These are phyloP conservation scores for Irpex lacteus DNA, from an alignment of 1,284 basidiomycete genomes.

Conservation along the genomic window DNA sequence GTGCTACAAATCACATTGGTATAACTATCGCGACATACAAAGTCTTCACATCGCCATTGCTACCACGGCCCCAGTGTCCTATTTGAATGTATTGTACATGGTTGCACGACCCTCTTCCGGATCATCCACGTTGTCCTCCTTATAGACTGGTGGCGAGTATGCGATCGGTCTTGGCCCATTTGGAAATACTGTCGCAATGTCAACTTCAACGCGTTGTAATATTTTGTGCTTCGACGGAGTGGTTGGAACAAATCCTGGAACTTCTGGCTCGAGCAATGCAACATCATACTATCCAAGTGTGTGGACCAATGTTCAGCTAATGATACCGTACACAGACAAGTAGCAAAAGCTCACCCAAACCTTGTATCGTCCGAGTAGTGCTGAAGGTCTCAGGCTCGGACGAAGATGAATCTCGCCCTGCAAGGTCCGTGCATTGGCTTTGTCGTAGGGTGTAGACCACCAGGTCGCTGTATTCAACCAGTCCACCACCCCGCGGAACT, in stretches of 20 bases:
- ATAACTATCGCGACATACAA: too few species aligned
- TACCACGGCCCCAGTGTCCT: too few species aligned
- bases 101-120: neutral
- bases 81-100: too few species aligned
- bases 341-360: neutral
- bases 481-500: conserved; percentile 2
- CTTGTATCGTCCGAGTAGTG: conserved; percentile 4
- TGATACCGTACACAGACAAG: too few species aligned
- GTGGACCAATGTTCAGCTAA: neutral
- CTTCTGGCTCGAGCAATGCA: neutral
- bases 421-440: neutral
- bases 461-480: conserved; percentile 4
- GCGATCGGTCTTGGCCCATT: conserved; percentile 5
- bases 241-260: neutral
- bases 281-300: conserved; percentile 1
- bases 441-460: conserved; percentile 3
- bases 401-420: conserved; percentile 5
- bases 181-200: conserved; percentile 6
- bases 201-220: neutral
- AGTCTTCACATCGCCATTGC: too few species aligned
- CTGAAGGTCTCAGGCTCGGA: conserved; percentile 1
- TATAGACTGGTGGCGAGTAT: conserved; percentile 5
- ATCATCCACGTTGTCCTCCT: neutral
- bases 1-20: too few species aligned
- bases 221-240: neutral